Conservation (phyloP, 768 basidiomycete genomes). For the Tulasnella sp. region DNA sequence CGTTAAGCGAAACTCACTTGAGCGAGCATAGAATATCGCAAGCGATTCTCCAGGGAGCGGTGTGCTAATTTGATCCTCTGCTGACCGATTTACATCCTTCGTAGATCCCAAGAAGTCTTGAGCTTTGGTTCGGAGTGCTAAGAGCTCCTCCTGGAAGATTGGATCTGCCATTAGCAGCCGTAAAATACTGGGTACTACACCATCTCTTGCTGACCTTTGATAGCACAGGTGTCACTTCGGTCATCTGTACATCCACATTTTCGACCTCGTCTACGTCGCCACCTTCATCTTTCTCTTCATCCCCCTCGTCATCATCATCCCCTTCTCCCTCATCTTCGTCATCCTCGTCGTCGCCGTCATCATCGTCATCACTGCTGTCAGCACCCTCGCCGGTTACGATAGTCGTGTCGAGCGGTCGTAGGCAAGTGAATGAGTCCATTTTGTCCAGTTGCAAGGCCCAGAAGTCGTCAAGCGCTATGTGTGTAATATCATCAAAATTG, state of each 20-base stretch:
- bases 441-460: slow-evolving; percentile 73
- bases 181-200: too few relatives aligned
- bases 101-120: slow-evolving; percentile 51
- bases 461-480: slow-evolving; percentile 66
- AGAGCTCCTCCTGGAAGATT: too few relatives aligned
- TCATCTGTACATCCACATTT: slow-evolving; percentile 17
- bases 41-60: slow-evolving; percentile 79
- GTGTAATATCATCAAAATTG: background rate
- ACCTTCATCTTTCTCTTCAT: slow-evolving; percentile 25
- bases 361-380: slow-evolving; percentile 30
- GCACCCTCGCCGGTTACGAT: slow-evolving; percentile 39
- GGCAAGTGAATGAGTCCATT: slow-evolving; percentile 63
- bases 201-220: background rate
- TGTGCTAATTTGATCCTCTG: slow-evolving; percentile 65
- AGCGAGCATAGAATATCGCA: slow-evolving; percentile 72
- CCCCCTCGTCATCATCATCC: slow-evolving; percentile 23
- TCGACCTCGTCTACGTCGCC: slow-evolving; percentile 16
- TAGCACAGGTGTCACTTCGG: too few relatives aligned
- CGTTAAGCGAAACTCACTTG: slow-evolving; percentile 40
- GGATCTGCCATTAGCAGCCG: too few relatives aligned
- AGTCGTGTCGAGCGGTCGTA: slow-evolving; percentile 54
- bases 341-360: slow-evolving; percentile 46
- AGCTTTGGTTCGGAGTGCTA: slow-evolving; percentile 33
- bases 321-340: slow-evolving; percentile 30
- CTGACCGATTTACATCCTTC: slow-evolving; percentile 41